Evolutionary conservation across 176 grass and related monocot species (phyloP), one percentile per base, ranked within the genome.

Genomic region (Carex kokanica): DNA sequence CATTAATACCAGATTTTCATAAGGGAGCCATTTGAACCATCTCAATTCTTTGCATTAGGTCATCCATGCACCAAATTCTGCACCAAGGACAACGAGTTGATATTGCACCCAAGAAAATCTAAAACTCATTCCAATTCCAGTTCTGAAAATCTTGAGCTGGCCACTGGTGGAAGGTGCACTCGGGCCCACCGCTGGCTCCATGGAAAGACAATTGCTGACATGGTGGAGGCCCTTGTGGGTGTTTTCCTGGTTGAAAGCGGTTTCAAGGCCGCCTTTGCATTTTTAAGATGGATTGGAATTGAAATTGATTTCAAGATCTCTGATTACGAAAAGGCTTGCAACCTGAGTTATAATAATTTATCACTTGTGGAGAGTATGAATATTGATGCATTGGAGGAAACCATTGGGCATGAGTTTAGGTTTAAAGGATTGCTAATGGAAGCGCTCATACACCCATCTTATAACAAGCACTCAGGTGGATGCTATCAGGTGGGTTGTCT

Each of bases 111-210:
- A 81, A 88, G 52, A 78, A 85, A 84, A 86, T 80, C 83, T 45
- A 23, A 86, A 49, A 43, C 60, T 64, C n/a, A 52, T 66, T 51
- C 60, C 20, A 65, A 17, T 82, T 47, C 60, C 36, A 82, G 18
- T 40, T 82, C 60, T 27, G 79, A 82, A 66, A 65, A 53, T 57
- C 79, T 49, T 17, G 38, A 66, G 36, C 60, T 53, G 80, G 84
- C 89, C 78, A 74, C 86, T 49, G 62, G 17, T 83, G 91, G 80
- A 45, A 45, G 80, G 83, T 98, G 92, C 85, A 94, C 92, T 56
- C 92, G 88, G 78, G 92, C 90, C 25, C 95, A 98, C 86, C 89
- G 89, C 81, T 94, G 95, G 95, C 83, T 98, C 81, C 90, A 98
- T 79, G 90, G 89, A 66, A 94, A 94, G 72, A 88, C 89, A 5